Evolutionary conservation across 2,329 filamentous ascomycete genomes (phyloP), one percentile per base, ranked within the genome.

Genomic region (Apiospora sp.): DNA sequence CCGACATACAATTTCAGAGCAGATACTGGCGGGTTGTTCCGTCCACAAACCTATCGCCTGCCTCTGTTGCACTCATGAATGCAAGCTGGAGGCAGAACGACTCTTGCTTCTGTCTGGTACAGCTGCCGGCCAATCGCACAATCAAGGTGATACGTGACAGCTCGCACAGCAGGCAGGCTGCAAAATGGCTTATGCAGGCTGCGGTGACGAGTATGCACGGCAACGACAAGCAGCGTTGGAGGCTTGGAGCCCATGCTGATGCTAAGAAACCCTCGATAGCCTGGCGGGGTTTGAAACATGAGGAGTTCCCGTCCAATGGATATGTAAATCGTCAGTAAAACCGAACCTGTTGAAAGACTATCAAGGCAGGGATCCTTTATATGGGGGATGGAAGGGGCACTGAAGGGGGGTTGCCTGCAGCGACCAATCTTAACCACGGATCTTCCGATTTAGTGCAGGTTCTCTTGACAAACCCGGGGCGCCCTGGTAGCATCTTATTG

Each of bases 111-210:
- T 68, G 46, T 48, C 46, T 68, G 16, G 67, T 12, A 64, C 58
- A 41, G 34, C 58, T 64, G 58, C 41, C 68, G 68, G 46, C 48
- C 48, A 46, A 49, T 51, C 46, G 68, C 49, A 70, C 46, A 70
- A 54, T 70, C 68, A 70, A 58, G 19, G 69, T 71, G 37, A 49
- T 71, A 71, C 69, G 22, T 71, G 69, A 71, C 69, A 67, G 69
- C 37, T 67, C 37, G 37, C 44, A 71, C 69, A 44, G 41, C 69
- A 71, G 37, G 37, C 51, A 14, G 58, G 34, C 34, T 41, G 58
- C 27, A 24, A 46, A 54, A 71, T 54, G 68, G 68, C 48, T 70
- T 48, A 44, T 51, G 48, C 48, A 58, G 12, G 68, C 49, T 51
- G 68, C 48, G 49, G 68, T 51, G 68, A 46, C 30, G 48, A 34